These are phyloP conservation scores for Sphagnum tenellum DNA, from an alignment of 225 moss, liverwort and hornwort species.

Conservation along the genomic window DNA sequence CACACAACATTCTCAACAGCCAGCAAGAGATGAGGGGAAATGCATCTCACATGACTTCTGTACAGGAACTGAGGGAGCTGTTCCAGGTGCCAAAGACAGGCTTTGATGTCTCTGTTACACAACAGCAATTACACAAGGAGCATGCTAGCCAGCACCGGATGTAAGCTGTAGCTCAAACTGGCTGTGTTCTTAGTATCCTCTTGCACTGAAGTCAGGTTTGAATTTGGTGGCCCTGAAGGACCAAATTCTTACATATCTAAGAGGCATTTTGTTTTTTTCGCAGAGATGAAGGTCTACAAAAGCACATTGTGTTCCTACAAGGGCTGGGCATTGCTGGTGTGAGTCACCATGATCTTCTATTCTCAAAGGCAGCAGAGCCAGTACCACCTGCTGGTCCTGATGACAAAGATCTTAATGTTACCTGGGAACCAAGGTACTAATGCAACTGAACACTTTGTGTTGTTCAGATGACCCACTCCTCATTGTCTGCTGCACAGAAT, in stretches of 20 bases:
- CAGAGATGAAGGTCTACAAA: conserved; percentile 33
- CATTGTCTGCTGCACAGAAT: too few relatives aligned
- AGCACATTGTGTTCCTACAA: conserved; percentile 67
- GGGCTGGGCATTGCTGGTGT: conserved; percentile 74
- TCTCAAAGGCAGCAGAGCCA: conserved; percentile 86
- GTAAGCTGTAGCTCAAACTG: conserved; percentile 18
- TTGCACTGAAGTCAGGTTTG: background rate
- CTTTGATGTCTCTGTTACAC: conserved; percentile 73
- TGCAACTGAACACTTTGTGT: too few relatives aligned
- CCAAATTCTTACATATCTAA: too few relatives aligned
- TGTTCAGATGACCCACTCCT: too few relatives aligned
- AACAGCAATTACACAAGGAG: conserved; percentile 75
- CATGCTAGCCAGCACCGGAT: conserved; percentile 75
- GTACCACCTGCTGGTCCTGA: conserved; percentile 61
- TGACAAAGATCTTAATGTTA: conserved; percentile 49
- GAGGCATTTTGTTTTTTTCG: background rate
- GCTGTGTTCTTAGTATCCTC: background rate
- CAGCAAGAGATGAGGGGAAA: too few relatives aligned
- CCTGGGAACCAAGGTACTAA: conserved; percentile 70
- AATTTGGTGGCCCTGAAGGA: too few relatives aligned
- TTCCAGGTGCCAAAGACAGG: conserved; percentile 75
- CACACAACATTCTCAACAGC: too few relatives aligned
- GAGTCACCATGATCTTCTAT: conserved; percentile 93
- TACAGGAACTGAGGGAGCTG: conserved; percentile 89
- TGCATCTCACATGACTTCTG: background rate